Percentiles rank a stretch among this genome's conserved stretches.
These are phyloP conservation scores for Moesziomyces parantarcticus DNA, from an alignment of 1,284 basidiomycete genomes.

Conservation along the genomic window DNA sequence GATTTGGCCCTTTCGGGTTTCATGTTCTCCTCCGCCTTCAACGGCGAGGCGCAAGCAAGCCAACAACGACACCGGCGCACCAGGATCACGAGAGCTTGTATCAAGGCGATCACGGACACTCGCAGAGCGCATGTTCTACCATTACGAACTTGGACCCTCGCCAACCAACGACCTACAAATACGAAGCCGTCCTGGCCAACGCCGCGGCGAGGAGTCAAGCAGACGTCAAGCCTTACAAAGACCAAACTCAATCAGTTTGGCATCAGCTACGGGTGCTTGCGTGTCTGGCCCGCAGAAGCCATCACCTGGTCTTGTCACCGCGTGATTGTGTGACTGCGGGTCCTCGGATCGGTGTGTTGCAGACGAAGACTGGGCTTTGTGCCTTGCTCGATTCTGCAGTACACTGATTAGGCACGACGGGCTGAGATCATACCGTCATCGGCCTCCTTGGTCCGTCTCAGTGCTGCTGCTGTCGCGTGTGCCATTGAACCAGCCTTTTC, in stretches of 20 bases:
- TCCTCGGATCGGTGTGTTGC: slow-evolving; percentile 19
- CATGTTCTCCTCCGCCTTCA: slow-evolving; percentile 4
- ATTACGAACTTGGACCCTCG: neutral
- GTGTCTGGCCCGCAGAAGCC: slow-evolving; percentile 26
- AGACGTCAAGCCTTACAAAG: slow-evolving; percentile 36
- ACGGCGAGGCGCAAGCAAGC: neutral
- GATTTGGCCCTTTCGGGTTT: slow-evolving; percentile 28
- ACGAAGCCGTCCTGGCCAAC: neutral
- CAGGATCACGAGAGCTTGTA: neutral
- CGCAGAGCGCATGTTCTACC: neutral
- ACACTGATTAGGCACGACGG: slow-evolving; percentile 30
- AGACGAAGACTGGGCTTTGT: neutral
- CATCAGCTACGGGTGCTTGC: slow-evolving; percentile 65
- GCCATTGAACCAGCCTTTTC: neutral
- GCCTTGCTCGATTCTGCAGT: neutral
- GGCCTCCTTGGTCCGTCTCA: slow-evolving; percentile 19
- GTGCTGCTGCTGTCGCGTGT: neutral
- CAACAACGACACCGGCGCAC: neutral
- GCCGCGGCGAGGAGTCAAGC: slow-evolving; percentile 17
- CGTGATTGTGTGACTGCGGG: slow-evolving; percentile 7
- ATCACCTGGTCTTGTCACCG: slow-evolving; percentile 3
- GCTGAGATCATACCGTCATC: slow-evolving; percentile 62
- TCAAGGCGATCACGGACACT: neutral
- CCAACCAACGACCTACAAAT: neutral
- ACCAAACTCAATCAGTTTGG: slow-evolving; percentile 52